Base-by-base conservation (phyloP, 2,329 filamentous ascomycete species). In the Epicoccum sorghinum region DNA sequence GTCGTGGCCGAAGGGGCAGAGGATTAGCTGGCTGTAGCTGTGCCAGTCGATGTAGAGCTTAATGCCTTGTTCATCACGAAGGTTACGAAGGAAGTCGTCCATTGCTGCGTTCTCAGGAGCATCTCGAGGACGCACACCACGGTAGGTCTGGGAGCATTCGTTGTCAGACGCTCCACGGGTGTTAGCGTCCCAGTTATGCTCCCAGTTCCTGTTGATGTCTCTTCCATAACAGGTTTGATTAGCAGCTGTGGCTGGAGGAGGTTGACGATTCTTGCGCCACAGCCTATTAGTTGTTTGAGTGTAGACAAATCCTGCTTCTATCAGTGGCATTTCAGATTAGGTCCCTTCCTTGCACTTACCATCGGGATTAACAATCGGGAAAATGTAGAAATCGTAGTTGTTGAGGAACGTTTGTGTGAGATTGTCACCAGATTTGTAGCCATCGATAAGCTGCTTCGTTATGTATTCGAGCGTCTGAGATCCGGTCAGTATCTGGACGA, bases 11-110 rank as follows among this genome's bases (percentile, higher is more conserved):
- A 85, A 87, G 1, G 77, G 82, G n/a, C 80, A 78, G 48, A 84
- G 78, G 57, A 87, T 80, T 25, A 84, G 75, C 62, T 88, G 85
- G 13, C 80, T 81, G 69, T 86, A 88, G 4, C 82, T 80, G 72
- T 88, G 86, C 74, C 82, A 85, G 72, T 88, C 86, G 45, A 88
- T 82, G 67, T 80, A 88, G 2, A 86, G 77, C 64, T 83, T 82
- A 45, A 87, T 77, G 0, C 82, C 81, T 55, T 80, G 75, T 3
- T 63, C 57, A 10, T 70, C 67, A 3, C 75, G 72, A 23, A 85
- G 64, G 9, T 71, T 68, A 23, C 74, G 72, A 12, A 82, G 72
- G 47, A 79, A 77, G 7, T 73, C 67, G n/a, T 78, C 75, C 4
- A 88, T 73, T 3, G 64, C 69, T 18, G 51, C 44, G 3, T 66